phyloP scores from a whole-genome alignment of 768 basidiomycete genomes.

The Mycena amicta region DNA sequence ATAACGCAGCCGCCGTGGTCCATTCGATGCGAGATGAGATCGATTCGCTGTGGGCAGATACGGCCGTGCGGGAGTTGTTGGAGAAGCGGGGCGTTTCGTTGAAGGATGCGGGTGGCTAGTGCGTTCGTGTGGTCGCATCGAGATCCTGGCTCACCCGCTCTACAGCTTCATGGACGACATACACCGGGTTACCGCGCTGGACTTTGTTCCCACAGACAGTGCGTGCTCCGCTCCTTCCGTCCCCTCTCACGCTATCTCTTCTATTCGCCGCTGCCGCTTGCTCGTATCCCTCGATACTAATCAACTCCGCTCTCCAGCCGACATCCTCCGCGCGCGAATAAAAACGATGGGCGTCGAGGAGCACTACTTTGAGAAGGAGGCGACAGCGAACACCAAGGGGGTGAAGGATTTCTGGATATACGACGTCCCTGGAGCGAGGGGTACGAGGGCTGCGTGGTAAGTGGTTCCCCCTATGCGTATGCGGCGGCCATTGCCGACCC shows the following conservation, averaged over 20 bases:
- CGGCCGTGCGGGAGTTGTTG: conserved; percentile 53
- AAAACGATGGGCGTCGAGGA: conserved; percentile 77
- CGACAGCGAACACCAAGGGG: conserved; percentile 25
- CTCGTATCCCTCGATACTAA: background rate
- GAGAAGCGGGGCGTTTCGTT: conserved; percentile 52
- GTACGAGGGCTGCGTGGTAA: conserved; percentile 33
- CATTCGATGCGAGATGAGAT: conserved; percentile 62
- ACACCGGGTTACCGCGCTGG: conserved; percentile 52
- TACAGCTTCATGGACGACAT: conserved; percentile 74
- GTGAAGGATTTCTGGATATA: conserved; percentile 28
- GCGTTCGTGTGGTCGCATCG: too few species aligned
- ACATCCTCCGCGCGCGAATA: conserved; percentile 75
- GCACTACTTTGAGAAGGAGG: conserved; percentile 61
- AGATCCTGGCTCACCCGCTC: background rate
- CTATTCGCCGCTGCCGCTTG: background rate
- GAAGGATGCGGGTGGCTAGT: conserved; percentile 72
- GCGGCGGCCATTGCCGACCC: background rate
- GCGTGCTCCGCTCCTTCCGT: conserved; percentile 28
- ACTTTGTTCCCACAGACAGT: conserved; percentile 71
- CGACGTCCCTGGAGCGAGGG: conserved; percentile 17
- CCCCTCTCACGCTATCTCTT: background rate
- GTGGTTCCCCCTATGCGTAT: conserved; percentile 5
- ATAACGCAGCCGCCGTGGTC: conserved; percentile 53
- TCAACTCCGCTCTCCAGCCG: conserved; percentile 46
- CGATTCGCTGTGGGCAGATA: conserved; percentile 61